Percentiles rank a stretch among this genome's conserved stretches.
Conservation (phyloP, 2,329 filamentous ascomycete genomes). For the Fusarium oxysporum region DNA sequence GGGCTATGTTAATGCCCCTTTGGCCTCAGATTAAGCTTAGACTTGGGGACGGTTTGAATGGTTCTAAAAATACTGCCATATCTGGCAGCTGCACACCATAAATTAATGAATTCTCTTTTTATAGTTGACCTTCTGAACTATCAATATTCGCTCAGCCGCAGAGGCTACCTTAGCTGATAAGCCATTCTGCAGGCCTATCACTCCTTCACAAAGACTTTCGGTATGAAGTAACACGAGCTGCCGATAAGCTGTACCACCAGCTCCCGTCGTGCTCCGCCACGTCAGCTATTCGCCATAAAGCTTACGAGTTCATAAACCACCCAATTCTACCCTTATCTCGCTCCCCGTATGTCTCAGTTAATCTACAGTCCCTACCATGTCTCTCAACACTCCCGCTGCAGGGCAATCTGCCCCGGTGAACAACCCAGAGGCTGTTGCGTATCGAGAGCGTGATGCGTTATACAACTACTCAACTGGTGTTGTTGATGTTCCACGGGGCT, state of each 20-base stretch:
- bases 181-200: not conserved
- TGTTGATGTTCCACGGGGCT: slow-evolving; percentile 26
- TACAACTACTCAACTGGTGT: slow-evolving; percentile 30
- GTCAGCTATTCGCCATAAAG: not conserved
- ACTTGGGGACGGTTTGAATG: accelerated
- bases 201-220: too few species aligned
- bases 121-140: not conserved
- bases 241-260: not conserved
- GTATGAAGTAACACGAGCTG: not conserved
- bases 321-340: not conserved
- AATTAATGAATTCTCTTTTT: accelerated
- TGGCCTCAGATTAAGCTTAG: not conserved
- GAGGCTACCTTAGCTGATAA: not conserved
- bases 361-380: slow-evolving; percentile 10
- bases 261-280: slow-evolving; percentile 6
- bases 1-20: not conserved
- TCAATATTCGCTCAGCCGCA: not conserved
- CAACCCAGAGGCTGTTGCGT: slow-evolving; percentile 30
- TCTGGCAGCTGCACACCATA: accelerated
- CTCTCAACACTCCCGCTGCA: slow-evolving; percentile 34
- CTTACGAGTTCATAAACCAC: not conserved
- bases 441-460: not conserved
- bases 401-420: slow-evolving; percentile 33
- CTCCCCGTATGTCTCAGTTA: not conserved
- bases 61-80: not conserved